Conservation (phyloP, 139 green algal genomes). For the Closterium sp. region DNA sequence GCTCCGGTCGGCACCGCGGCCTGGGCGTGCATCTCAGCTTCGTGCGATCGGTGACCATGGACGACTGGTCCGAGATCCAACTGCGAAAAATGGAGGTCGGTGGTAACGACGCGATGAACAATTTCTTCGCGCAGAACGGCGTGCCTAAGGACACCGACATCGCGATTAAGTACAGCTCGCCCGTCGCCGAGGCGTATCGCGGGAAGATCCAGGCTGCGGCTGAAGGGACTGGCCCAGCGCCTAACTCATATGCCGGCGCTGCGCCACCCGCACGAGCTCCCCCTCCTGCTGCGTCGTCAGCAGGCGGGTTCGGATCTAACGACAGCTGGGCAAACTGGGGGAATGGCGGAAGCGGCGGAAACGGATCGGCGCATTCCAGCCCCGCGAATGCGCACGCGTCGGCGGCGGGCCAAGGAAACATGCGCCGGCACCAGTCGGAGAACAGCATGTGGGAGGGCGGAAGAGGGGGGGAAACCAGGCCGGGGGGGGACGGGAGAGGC, state of each 20-base stretch:
- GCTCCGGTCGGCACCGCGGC: constrained; percentile 87
- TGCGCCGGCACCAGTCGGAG: constrained; percentile 19
- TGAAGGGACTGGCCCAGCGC: constrained; percentile 62
- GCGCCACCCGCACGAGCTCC: not conserved
- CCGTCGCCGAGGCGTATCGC: constrained; percentile 77
- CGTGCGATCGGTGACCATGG: constrained; percentile 96
- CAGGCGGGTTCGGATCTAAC: constrained; percentile 31
- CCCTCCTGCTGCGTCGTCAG: not conserved
- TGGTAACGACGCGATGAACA: constrained; percentile 85
- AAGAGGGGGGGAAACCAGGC: not conserved
- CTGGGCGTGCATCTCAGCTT: constrained; percentile 98
- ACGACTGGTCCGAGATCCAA: constrained; percentile 88
- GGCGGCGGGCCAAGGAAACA: not conserved
- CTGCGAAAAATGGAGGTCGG: constrained; percentile 90
- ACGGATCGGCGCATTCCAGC: not conserved
- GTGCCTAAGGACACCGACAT: constrained; percentile 84
- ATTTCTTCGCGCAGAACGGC: constrained; percentile 89
- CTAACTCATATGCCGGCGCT: not conserved
- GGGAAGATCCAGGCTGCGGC: constrained; percentile 80
- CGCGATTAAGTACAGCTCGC: constrained; percentile 89
- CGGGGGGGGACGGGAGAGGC: too few relatives aligned
- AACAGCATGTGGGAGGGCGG: not conserved
- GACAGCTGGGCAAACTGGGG: constrained; percentile 80
- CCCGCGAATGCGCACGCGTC: not conserved
- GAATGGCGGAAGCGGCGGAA: constrained; percentile 4